Conservation (phyloP, 768 basidiomycete species). For the Dioszegia hungarica region DNA sequence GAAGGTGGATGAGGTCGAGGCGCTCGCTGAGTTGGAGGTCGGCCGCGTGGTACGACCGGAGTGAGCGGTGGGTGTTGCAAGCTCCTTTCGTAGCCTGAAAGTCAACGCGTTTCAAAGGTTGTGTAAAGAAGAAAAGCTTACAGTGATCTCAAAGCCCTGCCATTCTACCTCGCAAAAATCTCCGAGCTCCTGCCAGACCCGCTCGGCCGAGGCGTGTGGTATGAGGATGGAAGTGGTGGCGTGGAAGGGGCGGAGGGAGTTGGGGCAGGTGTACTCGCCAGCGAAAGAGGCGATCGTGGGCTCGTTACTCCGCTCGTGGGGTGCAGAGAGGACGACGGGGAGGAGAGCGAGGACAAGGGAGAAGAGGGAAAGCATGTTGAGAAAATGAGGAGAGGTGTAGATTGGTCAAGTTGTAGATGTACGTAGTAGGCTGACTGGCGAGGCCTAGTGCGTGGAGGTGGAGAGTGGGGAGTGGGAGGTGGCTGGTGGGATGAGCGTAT, state of each 20-base stretch:
- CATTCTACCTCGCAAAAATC: conserved; percentile 23
- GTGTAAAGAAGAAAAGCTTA: background rate
- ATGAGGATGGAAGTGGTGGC: conserved; percentile 1
- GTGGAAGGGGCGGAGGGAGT: background rate
- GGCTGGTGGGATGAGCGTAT: too few species aligned
- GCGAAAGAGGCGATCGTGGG: background rate
- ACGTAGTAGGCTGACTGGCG: too few species aligned
- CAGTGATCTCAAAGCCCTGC: conserved; percentile 23
- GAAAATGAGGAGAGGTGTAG: background rate
- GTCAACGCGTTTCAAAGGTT: background rate
- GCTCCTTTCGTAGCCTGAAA: conserved; percentile 11
- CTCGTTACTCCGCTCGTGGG: background rate
- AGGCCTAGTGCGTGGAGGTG: too few species aligned
- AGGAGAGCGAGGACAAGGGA: background rate
- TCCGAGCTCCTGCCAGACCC: conserved; percentile 22
- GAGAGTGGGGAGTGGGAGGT: too few species aligned
- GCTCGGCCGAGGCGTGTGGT: conserved; percentile 1
- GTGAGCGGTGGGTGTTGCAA: conserved; percentile 12
- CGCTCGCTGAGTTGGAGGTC: conserved; percentile 21
- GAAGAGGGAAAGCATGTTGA: background rate
- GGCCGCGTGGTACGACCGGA: conserved; percentile 17
- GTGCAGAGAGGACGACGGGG: background rate
- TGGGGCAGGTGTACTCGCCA: background rate
- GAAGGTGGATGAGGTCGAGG: conserved; percentile 11
- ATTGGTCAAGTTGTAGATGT: background rate